phyloP scores from a whole-genome alignment of 2,329 filamentous ascomycete genomes.

The Xylaria arbuscula region DNA sequence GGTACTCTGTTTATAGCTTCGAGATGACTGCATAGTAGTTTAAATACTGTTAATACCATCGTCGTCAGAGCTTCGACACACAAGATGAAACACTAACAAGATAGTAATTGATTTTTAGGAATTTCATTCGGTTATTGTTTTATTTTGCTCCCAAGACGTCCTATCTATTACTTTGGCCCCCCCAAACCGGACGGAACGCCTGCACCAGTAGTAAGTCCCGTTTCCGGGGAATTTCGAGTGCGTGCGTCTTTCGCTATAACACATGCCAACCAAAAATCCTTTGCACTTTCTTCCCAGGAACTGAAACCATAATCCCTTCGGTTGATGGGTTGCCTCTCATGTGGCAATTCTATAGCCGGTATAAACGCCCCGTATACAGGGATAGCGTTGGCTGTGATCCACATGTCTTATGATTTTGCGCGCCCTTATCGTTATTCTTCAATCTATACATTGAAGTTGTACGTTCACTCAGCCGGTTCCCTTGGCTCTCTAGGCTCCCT shows the following conservation, averaged over 20 bases:
- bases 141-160: constrained; percentile 28
- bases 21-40: not conserved
- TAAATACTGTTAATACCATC: not conserved
- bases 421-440: constrained; percentile 24
- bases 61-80: not conserved
- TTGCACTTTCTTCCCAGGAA: not conserved
- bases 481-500: constrained; percentile 44
- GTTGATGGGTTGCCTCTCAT: constrained; percentile 12
- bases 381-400: constrained; percentile 22
- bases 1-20: too few species aligned
- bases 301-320: constrained; percentile 12
- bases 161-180: constrained; percentile 31
- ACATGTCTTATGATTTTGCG: constrained; percentile 14
- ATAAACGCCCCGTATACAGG: constrained; percentile 25
- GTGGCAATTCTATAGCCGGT: constrained; percentile 22
- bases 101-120: not conserved
- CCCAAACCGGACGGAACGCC: constrained; percentile 35
- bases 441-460: constrained; percentile 11
- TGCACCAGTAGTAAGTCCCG: constrained; percentile 25
- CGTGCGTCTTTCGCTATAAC: constrained; percentile 13
- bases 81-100: not conserved
- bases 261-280: constrained; percentile 7
- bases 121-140: constrained; percentile 23
- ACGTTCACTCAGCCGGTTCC: constrained; percentile 43
- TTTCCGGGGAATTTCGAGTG: constrained; percentile 2